Evolutionary conservation across 2,329 filamentous ascomycete genomes (phyloP), one percentile per base, ranked within the genome.

Genomic region (Colletotrichum cordylinicola): DNA sequence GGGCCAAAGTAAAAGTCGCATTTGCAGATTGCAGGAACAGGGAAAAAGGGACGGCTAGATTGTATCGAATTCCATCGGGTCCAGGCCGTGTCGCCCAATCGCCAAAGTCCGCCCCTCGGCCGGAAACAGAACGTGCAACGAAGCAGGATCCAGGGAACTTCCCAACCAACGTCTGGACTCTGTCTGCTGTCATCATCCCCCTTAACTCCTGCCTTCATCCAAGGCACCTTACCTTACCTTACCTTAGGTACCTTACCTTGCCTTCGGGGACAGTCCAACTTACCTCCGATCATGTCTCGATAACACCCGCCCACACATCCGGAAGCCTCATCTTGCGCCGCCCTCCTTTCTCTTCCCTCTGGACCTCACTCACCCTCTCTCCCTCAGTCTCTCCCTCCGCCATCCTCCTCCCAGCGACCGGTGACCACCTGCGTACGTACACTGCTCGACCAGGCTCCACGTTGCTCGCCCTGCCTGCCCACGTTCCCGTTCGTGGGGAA

Each of bases 121-220:
- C 62, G 69, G 62, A 67, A 75, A 35, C 68, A 72, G 72, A 67
- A 48, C 21, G 35, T 62, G 39, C 68, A 62, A 72, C 58, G 43
- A 24, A 31, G 48, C 35, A 18, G 52, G 43, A 24, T 66, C 29
- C 70, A 61, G 37, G 70, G 64, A 69, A 55, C 37, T 61, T 62
- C 55, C 37, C 29, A 68, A 55, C 64, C 60, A 21, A 13, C 29
- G 18, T 62, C 16, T 37, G n/a, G 29, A 35, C 18, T n/a, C n/a
- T 35, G 13, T 13, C 56, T 16, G 21, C 18, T 61, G 24, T 3
- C 35, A 21, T 29, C 31, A n/a, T 27, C 3, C 15, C 15, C 60
- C 18, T 62, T 27, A 12, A n/a, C 35, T 37, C 39, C 39, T 43
- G 6, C 12, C 29, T 29, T 29, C 29, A 29, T 24, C 24, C 24